Base-by-base conservation (phyloP, 2,329 filamentous ascomycete species). In the Fusarium longipes region DNA sequence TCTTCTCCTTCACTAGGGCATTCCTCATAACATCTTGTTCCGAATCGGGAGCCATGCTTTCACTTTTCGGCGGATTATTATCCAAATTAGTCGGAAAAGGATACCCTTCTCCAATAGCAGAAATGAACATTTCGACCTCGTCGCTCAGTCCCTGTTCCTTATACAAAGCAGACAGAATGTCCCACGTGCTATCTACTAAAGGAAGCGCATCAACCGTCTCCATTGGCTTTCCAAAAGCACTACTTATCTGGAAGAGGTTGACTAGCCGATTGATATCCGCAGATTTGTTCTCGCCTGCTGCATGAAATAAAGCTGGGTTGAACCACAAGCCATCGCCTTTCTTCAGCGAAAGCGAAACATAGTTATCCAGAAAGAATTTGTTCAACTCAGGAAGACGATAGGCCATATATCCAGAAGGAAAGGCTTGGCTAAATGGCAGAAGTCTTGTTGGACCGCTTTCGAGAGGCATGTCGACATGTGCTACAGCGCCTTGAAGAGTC, bases 1-100 rank as follows among this genome's bases (percentile, higher is more conserved):
- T 73, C 81, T 79, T 84, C 0, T 74, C 77, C 43, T 78, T 76
- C 39, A 77, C 54, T 55, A 89, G 69, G 1, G 77, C 83, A 51
- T 75, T 77, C 5, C 79, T 43, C 29, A 89, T 61, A 14, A 87
- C 40, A 53, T 86, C 82, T 70, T 87, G 83, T 76, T 89, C 86
- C 62, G 83, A 87, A 70, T 83, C 82, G 5, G 87, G 87, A 11
- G 86, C 86, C 87, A 89, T 88, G 0, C 83, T 86, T 40, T 82
- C 82, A 1, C 82, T 82, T 29, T 80, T 82, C 1, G 87, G 87
- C 2, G 86, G 82, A 45, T 86, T 81, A 4, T 76, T 80, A 70
- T 89, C 87, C 47, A 89, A 65, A 73, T 89, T 89, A 8, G 86
- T 89, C 0, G 87, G 87, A 62, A 89, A 89, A 3, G 86, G 83